Conservation (phyloP, 2,329 filamentous ascomycete species). For the Penicillium decumbens region DNA sequence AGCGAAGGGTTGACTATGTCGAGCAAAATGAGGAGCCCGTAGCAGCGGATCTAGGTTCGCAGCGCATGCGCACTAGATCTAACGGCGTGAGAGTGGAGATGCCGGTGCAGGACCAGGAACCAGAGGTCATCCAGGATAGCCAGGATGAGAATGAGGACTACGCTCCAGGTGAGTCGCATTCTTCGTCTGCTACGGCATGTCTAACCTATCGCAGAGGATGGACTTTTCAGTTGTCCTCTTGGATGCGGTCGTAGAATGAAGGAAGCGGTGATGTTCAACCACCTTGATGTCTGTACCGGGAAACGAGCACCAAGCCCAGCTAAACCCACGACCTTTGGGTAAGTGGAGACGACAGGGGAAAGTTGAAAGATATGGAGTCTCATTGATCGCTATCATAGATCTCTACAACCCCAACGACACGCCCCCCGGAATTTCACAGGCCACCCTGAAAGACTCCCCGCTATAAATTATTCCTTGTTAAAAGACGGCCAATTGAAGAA, state of each 20-base stretch:
- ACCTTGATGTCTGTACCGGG: slow-evolving; percentile 65
- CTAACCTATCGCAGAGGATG: slow-evolving; percentile 55
- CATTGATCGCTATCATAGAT: slow-evolving; percentile 18
- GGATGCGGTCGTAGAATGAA: slow-evolving; percentile 72
- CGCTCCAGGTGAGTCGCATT: slow-evolving; percentile 29
- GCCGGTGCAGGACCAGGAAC: slow-evolving; percentile 6
- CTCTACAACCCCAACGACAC: slow-evolving; percentile 20
- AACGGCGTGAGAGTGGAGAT: slow-evolving; percentile 19
- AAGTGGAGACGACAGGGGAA: slow-evolving; percentile 3
- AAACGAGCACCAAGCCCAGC: slow-evolving; percentile 9
- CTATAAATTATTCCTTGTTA: slow-evolving; percentile 81
- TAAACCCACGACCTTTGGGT: slow-evolving; percentile 27
- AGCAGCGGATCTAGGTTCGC: slow-evolving; percentile 28
- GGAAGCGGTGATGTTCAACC: slow-evolving; percentile 67
- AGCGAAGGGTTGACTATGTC: slow-evolving; percentile 30
- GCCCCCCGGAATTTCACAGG: slow-evolving; percentile 17
- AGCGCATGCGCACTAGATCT: slow-evolving; percentile 36
- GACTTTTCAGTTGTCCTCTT: slow-evolving; percentile 76
- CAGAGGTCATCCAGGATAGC: slow-evolving; percentile 39
- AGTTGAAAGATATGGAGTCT: slow-evolving; percentile 10
- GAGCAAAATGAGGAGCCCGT: slow-evolving; percentile 38
- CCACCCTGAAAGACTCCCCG: slow-evolving; percentile 63
- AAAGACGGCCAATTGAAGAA: slow-evolving; percentile 73
- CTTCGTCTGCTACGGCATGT: not conserved
- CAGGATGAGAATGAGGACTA: slow-evolving; percentile 42